Evolutionary conservation across 805 yeast genomes (phyloP).

Genomic region (Yamadazyma insecticola): DNA sequence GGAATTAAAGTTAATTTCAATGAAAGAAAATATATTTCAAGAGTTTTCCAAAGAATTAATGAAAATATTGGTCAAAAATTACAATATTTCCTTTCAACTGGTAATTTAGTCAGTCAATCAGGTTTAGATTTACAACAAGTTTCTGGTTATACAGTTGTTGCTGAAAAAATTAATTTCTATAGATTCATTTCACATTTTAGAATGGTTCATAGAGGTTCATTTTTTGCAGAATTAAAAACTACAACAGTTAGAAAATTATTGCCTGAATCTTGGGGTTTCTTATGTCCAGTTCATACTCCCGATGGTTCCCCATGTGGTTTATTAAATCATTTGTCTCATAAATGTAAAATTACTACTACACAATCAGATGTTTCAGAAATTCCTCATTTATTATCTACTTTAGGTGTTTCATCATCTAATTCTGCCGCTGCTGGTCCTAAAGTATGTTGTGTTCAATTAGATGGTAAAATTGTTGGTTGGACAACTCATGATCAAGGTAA

Average conservation of each 20-base stretch:
- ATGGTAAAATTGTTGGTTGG: constrained; percentile 93
- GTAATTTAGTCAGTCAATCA: constrained; percentile 93
- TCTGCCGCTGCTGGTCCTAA: constrained; percentile 84
- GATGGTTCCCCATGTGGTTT: constrained; percentile 99
- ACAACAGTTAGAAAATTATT: constrained; percentile 93
- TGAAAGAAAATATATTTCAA: constrained; percentile 76
- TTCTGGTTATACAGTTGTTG: constrained; percentile 96
- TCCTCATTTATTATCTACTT: constrained; percentile 56
- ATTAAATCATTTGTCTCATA: constrained; percentile 93
- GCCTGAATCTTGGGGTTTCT: constrained; percentile 98
- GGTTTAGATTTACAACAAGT: constrained; percentile 98
- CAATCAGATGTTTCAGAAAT: constrained; percentile 71
- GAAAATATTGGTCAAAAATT: constrained; percentile 94
- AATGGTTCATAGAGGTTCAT: constrained; percentile 99
- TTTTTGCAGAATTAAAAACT: constrained; percentile 96
- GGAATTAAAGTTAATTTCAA: constrained; percentile 77
- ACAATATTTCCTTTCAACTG: constrained; percentile 93
- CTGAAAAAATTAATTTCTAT: constrained; percentile 95
- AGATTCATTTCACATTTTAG: constrained; percentile 97
- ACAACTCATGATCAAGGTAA: constrained; percentile 85
- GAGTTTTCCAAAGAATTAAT: constrained; percentile 74
- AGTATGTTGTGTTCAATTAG: constrained; percentile 86
- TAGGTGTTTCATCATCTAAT: constrained; percentile 82
- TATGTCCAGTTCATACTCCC: constrained; percentile 98
- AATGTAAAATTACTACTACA: constrained; percentile 79